Conservation (phyloP, 106 monocot genomes). For the Cymbidium sinense region DNA sequence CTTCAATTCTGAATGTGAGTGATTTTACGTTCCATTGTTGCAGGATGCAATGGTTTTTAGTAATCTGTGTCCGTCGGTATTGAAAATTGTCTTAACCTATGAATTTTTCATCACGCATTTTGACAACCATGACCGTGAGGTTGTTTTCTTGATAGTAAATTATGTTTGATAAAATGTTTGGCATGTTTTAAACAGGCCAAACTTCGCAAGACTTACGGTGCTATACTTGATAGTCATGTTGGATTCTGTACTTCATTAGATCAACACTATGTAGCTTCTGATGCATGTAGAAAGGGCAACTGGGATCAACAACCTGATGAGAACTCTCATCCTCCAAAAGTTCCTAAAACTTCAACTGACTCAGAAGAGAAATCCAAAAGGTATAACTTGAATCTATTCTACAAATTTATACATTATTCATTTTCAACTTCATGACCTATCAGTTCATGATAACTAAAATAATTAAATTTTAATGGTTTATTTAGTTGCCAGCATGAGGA, state of each 20-base stretch:
- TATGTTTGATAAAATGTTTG: neutral
- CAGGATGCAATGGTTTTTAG: neutral
- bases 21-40: too few relatives aligned
- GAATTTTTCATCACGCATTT: too few relatives aligned
- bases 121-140: too few relatives aligned
- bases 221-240: slow-evolving; percentile 12
- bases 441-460: neutral
- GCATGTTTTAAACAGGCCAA: slow-evolving; percentile 11
- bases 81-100: too few relatives aligned
- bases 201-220: slow-evolving; percentile 17
- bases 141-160: neutral
- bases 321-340: neutral
- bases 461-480: neutral
- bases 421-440: neutral
- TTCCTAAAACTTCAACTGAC: neutral
- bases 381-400: neutral
- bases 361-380: neutral
- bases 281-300: neutral
- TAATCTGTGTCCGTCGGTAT: neutral
- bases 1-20: too few relatives aligned
- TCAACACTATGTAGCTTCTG: neutral
- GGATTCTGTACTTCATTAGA: slow-evolving; percentile 9
- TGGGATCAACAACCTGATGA: neutral
- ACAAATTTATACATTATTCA: neutral
- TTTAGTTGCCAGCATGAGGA: slow-evolving; percentile 13